A percentile compares a stretch with the other conserved stretches of the same genome.
phyloP scores from a whole-genome alignment of 75 land plant genomes.

The Pinus taeda region DNA sequence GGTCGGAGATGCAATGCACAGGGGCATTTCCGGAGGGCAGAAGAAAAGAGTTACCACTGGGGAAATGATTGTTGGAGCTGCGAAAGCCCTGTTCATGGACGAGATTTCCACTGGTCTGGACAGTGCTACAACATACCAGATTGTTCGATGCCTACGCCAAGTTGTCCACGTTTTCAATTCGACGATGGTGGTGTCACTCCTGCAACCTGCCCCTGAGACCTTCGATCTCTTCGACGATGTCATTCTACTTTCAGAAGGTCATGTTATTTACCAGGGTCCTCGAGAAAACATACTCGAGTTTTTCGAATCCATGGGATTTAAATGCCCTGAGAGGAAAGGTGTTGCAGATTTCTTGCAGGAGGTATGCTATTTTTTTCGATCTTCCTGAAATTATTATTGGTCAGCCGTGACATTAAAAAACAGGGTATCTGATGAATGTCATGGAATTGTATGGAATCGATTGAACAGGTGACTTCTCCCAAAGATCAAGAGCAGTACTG shows the following conservation, averaged over 20 bases:
- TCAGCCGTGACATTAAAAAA: neutral
- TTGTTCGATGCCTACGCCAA: slow-evolving; percentile 30
- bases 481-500: slow-evolving; percentile 94
- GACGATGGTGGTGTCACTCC: slow-evolving; percentile 61
- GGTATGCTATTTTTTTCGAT: neutral
- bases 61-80: slow-evolving; percentile 87
- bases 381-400: neutral
- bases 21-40: slow-evolving; percentile 46
- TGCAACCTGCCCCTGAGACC: slow-evolving; percentile 91
- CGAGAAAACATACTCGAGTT: slow-evolving; percentile 68
- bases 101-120: slow-evolving; percentile 95
- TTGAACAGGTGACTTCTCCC: slow-evolving; percentile 71
- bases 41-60: slow-evolving; percentile 46
- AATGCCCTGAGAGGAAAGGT: slow-evolving; percentile 66
- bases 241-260: slow-evolving; percentile 83
- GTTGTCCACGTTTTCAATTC: slow-evolving; percentile 65
- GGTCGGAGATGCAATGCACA: slow-evolving; percentile 34
- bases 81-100: slow-evolving; percentile 78
- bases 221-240: slow-evolving; percentile 86
- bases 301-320: slow-evolving; percentile 80
- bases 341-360: slow-evolving; percentile 22
- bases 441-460: neutral
- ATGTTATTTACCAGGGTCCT: slow-evolving; percentile 81
- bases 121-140: slow-evolving; percentile 92
- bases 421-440: neutral